Conservation (phyloP, 1,139 yeast genomes). For the Pichia sp. region DNA sequence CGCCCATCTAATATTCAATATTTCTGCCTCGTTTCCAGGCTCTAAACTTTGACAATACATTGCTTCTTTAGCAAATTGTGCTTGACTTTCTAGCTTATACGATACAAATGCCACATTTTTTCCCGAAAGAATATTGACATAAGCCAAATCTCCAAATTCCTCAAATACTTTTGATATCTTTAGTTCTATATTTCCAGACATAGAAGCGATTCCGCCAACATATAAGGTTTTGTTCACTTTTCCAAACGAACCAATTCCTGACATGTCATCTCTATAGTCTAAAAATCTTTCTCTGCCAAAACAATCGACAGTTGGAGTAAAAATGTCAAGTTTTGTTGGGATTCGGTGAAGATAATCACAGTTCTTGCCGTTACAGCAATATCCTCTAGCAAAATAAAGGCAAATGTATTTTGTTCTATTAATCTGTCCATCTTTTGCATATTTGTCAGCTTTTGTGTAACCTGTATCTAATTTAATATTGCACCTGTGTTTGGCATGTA, state of each 20-base stretch:
- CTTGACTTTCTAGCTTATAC: constrained; percentile 61
- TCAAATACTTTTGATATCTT: constrained; percentile 51
- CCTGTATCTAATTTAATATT: constrained; percentile 66
- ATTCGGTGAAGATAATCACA: constrained; percentile 77
- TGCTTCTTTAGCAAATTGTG: constrained; percentile 93
- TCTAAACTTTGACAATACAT: constrained; percentile 75
- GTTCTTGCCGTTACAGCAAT: constrained; percentile 71
- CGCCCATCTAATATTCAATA: constrained; percentile 81
- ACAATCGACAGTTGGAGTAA: constrained; percentile 67
- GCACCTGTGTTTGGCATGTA: constrained; percentile 49
- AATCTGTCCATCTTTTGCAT: constrained; percentile 30
- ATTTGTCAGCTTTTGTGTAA: constrained; percentile 60
- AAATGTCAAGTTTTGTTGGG: constrained; percentile 49
- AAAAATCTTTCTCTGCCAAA: constrained; percentile 88
- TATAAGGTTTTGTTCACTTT: constrained; percentile 68
- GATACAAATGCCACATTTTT: constrained; percentile 80
- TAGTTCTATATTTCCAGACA: constrained; percentile 40
- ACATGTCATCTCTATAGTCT: constrained; percentile 87
- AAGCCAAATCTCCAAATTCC: constrained; percentile 76
- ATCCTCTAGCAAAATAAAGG: constrained; percentile 82
- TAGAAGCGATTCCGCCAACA: constrained; percentile 58
- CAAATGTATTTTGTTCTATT: constrained; percentile 51
- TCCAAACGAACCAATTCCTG: constrained; percentile 85
- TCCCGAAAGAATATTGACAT: constrained; percentile 54
- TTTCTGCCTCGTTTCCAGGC: constrained; percentile 42